A percentile compares a stretch with the other conserved stretches of the same genome.
Conservation (phyloP, 2,329 filamentous ascomycete genomes). For the Aspergillus sojae region DNA sequence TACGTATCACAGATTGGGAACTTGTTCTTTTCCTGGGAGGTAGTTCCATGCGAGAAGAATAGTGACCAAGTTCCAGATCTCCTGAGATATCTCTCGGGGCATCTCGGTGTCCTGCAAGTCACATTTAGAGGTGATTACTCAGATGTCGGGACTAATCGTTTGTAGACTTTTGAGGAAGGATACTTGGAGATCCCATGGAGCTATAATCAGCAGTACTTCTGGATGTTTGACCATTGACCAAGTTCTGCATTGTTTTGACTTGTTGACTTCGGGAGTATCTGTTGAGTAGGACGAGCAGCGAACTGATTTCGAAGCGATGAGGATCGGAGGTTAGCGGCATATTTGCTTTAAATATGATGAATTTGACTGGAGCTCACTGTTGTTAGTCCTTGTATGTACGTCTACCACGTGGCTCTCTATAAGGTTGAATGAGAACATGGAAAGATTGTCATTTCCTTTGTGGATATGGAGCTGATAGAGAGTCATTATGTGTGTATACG, state of each 20-base stretch:
- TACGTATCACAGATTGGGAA: constrained; percentile 3
- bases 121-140: background rate
- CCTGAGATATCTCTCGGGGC: background rate
- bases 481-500: background rate
- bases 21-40: constrained; percentile 1
- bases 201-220: background rate
- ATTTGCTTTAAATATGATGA: background rate
- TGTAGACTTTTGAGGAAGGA: background rate
- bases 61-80: background rate
- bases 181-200: background rate
- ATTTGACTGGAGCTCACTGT: background rate
- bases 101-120: background rate
- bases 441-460: too few species aligned
- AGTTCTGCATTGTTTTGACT: background rate
- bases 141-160: background rate
- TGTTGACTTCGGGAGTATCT: background rate
- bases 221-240: background rate
- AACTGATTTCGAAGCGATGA: background rate
- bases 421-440: too few species aligned
- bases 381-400: background rate
- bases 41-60: constrained; percentile 4
- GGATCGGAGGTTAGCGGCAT: background rate
- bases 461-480: background rate
- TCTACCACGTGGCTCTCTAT: too few species aligned
- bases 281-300: background rate